Base-by-base conservation (phyloP, 106 monocot genomes). In the Xerophyta viscosa region DNA sequence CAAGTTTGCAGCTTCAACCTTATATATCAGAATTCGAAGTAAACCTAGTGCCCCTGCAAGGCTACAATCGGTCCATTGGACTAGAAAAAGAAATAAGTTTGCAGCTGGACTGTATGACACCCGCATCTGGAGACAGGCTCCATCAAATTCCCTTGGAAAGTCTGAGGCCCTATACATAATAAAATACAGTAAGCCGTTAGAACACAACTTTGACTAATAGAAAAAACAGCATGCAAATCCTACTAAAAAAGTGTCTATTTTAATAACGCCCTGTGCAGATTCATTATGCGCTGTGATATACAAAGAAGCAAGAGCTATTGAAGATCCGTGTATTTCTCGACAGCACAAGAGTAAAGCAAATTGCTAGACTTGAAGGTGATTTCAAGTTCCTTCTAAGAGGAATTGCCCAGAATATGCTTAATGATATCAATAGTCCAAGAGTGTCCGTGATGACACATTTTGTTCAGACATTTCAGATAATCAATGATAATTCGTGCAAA, bases 11-110 rank as follows among this genome's bases (percentile, higher is more conserved):
- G 50, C 9, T 20, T 2, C 26, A 45, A 73, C 77, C 81, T 77
- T 81, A 27, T 74, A 74, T 29, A 78, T 64, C 25, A 71, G 56
- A 62, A 87, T 82, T 29, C 86, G 58, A 22, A 91, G 70, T 24
- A 91, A 62, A 21, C 91, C 91, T 59, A 91, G 82, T 21, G 86
- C 61, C 41, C 91, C 91, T 20, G 91, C 91, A 50, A 86, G 85
- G 48, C 75, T 81, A 42, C 85, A 91, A 60, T 91, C 86, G 8
- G 86, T 76, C 91, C 91, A 91, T 23, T 86, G 85, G 27, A 91
- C 81, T 18, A 83, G 62, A 66, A 83, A 83, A 27, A 78, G 77
- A 58, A 83, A 74, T 29, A 77, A 59, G 18, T 73, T 68, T 6
- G 83, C 83, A 57, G 57, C 77, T 20, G 81, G 68, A 52, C 81